Evolutionary conservation across 352 stramenopile species (phyloP).

Genomic region (Globisporangium ultimum): DNA sequence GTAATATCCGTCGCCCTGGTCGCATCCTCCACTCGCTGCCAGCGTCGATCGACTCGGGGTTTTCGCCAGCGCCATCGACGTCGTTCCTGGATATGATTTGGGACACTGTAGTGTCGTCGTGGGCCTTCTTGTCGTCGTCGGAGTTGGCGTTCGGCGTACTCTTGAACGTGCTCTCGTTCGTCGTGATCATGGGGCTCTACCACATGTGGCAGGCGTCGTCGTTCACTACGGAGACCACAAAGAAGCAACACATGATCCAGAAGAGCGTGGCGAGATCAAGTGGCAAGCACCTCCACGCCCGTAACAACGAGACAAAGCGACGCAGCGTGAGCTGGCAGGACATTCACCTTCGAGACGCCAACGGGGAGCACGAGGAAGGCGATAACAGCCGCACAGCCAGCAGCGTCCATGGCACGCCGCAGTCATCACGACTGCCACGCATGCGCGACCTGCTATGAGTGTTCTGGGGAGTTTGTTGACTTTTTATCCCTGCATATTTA

Average conservation of each 20-base stretch:
- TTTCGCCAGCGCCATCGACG: conserved; percentile 25
- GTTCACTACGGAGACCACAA: conserved; percentile 3
- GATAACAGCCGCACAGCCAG: no score
- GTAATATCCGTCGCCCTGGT: conserved; percentile 47
- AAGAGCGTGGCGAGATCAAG: not conserved
- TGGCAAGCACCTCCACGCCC: not conserved
- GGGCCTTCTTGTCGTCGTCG: conserved; percentile 51
- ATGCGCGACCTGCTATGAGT: conserved; percentile 14
- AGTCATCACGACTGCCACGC: not conserved
- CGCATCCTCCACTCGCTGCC: conserved; percentile 64
- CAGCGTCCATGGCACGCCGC: not conserved
- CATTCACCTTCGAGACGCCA: conserved; percentile 5
- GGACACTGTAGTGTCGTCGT: conserved; percentile 35
- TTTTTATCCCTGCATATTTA: no score
- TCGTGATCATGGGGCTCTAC: conserved; percentile 62
- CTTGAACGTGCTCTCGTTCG: conserved; percentile 69
- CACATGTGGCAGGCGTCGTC: conserved; percentile 46
- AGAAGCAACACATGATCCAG: not conserved
- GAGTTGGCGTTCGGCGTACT: conserved; percentile 63
- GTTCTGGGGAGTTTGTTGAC: not conserved
- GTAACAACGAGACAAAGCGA: conserved; percentile 6
- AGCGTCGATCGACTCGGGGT: conserved; percentile 20
- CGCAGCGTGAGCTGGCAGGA: conserved; percentile 15
- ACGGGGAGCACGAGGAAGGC: not conserved
- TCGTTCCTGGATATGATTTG: conserved; percentile 31